Evolutionary conservation across 805 yeast genomes (phyloP).

Genomic region (Saccharomycopsis babjevae): DNA sequence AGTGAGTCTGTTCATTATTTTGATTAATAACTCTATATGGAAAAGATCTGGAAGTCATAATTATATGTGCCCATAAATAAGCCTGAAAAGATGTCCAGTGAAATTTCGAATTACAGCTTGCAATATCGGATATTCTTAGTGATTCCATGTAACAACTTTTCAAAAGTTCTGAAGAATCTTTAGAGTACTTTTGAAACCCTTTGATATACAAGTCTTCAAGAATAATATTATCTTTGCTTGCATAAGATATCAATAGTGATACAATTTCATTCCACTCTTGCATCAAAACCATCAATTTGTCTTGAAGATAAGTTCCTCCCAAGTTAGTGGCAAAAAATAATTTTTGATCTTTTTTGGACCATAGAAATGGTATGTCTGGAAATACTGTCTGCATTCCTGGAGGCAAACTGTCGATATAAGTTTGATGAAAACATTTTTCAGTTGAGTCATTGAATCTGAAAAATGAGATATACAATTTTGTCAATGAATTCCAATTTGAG

Average conservation of each 20-base stretch:
- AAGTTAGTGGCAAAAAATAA: constrained; percentile 10
- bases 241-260: background rate
- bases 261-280: constrained; percentile 14
- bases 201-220: background rate
- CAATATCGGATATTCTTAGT: constrained; percentile 18
- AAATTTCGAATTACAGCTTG: constrained; percentile 17
- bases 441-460: background rate
- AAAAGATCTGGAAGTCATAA: constrained; percentile 71
- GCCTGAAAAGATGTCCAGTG: constrained; percentile 58
- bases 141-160: background rate
- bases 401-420: constrained; percentile 14
- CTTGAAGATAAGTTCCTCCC: constrained; percentile 8
- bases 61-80: constrained; percentile 67
- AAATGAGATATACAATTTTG: constrained; percentile 8
- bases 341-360: constrained; percentile 9
- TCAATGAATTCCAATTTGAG: constrained; percentile 7
- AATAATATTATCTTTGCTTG: background rate
- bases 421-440: constrained; percentile 3
- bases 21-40: constrained; percentile 37
- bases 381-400: constrained; percentile 2
- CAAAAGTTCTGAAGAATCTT: background rate
- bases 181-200: background rate
- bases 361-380: constrained; percentile 15
- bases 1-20: background rate
- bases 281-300: constrained; percentile 6